Evolutionary conservation across 352 stramenopile species (phyloP).

Genomic region (Pythium rishiriense): DNA sequence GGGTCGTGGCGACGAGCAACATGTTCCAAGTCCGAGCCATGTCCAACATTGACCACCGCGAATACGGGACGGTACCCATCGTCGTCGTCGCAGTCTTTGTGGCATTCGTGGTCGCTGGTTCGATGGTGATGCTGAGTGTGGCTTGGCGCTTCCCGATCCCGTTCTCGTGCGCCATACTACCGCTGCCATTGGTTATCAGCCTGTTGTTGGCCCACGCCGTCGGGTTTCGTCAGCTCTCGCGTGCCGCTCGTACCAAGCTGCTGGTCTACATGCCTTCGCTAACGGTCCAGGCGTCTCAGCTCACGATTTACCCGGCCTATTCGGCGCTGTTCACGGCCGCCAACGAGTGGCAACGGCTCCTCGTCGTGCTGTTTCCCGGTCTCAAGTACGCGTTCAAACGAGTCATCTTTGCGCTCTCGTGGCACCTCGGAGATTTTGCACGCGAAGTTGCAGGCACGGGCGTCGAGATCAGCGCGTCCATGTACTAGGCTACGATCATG

Average conservation of each 20-base stretch:
- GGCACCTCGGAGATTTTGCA: neutral
- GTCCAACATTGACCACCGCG: neutral
- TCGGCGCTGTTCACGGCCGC: slow-evolving; percentile 4
- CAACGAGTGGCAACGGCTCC: neutral
- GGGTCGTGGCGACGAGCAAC: neutral
- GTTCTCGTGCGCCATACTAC: slow-evolving; percentile 5
- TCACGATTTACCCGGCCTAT: slow-evolving; percentile 16
- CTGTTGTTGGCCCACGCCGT: slow-evolving; percentile 1
- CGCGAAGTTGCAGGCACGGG: neutral
- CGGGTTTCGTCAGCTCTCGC: slow-evolving; percentile 2
- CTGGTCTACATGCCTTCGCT: slow-evolving; percentile 9
- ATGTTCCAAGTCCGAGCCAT: neutral
- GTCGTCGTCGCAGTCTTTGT: neutral
- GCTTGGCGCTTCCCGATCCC: slow-evolving; percentile 25
- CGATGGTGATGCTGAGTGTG: too few species aligned
- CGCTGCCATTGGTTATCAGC: neutral
- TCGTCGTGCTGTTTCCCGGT: slow-evolving; percentile 2
- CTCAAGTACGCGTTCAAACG: slow-evolving; percentile 13
- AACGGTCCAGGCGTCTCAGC: slow-evolving; percentile 9
- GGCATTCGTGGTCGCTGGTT: neutral
- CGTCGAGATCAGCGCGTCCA: slow-evolving; percentile 12
- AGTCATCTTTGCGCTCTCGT: neutral
- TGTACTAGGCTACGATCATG: slow-evolving; percentile 19
- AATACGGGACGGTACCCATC: neutral
- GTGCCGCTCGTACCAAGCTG: neutral